phyloP scores from a whole-genome alignment of 208 protist species.

The Kentomonas sorsogonicus region DNA sequence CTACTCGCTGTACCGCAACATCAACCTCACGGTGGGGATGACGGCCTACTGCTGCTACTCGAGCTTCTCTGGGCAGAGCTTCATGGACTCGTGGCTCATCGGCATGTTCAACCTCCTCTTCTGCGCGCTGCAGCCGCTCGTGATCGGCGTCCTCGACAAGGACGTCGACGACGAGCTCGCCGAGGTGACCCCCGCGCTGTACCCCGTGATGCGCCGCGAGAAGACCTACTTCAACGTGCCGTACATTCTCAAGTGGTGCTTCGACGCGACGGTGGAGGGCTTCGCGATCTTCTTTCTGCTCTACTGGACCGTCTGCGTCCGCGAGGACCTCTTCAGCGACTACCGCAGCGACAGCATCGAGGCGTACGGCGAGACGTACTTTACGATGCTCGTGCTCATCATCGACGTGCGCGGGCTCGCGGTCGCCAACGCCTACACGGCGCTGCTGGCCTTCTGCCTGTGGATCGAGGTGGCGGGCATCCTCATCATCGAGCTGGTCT shows the following conservation, averaged over 20 bases:
- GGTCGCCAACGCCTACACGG: constrained; percentile 48
- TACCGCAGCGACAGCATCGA: constrained; percentile 33
- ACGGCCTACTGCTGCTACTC: constrained; percentile 77
- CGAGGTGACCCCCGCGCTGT: constrained; percentile 58
- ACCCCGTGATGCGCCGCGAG: constrained; percentile 55
- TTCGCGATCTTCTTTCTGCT: constrained; percentile 51
- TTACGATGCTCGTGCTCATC: constrained; percentile 63
- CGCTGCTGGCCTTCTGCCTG: constrained; percentile 28
- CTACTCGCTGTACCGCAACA: constrained; percentile 96
- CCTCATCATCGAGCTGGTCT: constrained; percentile 34
- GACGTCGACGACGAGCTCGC: constrained; percentile 81
- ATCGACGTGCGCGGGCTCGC: constrained; percentile 44
- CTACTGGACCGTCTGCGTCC: constrained; percentile 29
- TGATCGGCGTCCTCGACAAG: constrained; percentile 82
- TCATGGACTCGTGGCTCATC: constrained; percentile 84
- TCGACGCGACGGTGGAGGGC: constrained; percentile 55
- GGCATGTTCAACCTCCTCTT: constrained; percentile 80
- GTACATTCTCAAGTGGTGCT: constrained; percentile 61
- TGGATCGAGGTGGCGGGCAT: constrained; percentile 26
- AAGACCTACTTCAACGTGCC: constrained; percentile 63
- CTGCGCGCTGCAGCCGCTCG: constrained; percentile 68
- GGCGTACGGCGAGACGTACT: constrained; percentile 65
- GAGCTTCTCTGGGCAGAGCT: constrained; percentile 80
- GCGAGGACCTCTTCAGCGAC: constrained; percentile 47
- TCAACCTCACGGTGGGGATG: constrained; percentile 76